Percentiles rank a stretch among this genome's conserved stretches.
Evolutionary conservation across 805 yeast species (phyloP).

Genomic region (Sporopachydermia quercuum): DNA sequence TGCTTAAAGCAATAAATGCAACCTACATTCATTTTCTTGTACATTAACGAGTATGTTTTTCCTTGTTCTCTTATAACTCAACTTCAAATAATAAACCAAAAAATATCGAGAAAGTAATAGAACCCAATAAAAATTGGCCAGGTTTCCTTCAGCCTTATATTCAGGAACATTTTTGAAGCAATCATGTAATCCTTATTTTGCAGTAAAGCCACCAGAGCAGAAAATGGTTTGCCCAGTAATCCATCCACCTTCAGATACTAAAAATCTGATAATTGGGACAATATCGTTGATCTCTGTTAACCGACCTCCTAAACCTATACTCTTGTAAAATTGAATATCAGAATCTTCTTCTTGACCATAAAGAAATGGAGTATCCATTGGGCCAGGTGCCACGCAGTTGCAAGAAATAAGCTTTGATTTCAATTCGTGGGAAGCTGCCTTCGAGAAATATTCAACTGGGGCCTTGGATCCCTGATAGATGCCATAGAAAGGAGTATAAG

Average conservation of each 20-base stretch:
- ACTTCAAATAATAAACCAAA: too few species aligned
- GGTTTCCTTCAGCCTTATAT: too few species aligned
- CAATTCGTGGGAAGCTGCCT: slow-evolving; percentile 42
- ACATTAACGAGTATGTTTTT: too few species aligned
- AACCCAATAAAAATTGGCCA: too few species aligned
- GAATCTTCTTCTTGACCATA: slow-evolving; percentile 43
- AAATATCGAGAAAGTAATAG: too few species aligned
- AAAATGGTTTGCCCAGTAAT: slow-evolving; percentile 56
- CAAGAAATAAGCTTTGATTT: slow-evolving; percentile 29
- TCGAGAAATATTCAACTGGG: slow-evolving; percentile 36
- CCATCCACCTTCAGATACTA: slow-evolving; percentile 55
- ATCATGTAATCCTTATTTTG: slow-evolving; percentile 33
- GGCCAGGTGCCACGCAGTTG: slow-evolving; percentile 48
- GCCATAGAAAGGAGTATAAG: slow-evolving; percentile 46
- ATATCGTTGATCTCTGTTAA: slow-evolving; percentile 45
- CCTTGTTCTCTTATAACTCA: too few species aligned
- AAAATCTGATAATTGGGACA: slow-evolving; percentile 45
- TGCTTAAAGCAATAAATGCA: too few species aligned
- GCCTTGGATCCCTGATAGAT: slow-evolving; percentile 43
- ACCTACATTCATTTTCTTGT: too few species aligned
- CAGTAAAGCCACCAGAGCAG: slow-evolving; percentile 53
- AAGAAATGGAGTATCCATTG: too few species aligned
- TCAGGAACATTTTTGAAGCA: too few species aligned
- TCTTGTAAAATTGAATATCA: slow-evolving; percentile 39
- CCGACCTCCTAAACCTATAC: slow-evolving; percentile 32